Conservation (phyloP, 2,329 filamentous ascomycete species). For the Kalmusia sp. region DNA sequence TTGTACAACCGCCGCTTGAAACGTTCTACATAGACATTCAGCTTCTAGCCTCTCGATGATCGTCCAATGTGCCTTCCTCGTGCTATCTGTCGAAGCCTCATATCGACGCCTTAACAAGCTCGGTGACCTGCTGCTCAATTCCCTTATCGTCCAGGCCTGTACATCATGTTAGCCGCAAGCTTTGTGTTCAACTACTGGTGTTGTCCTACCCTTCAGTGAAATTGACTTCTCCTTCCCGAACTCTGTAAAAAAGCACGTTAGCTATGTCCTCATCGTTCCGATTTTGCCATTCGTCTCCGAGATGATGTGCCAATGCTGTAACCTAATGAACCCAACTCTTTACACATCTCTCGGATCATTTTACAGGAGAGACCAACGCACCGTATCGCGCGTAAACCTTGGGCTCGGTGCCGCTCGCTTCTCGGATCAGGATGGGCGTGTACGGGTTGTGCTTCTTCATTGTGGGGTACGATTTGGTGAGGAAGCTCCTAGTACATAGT, state of each 20-base stretch:
- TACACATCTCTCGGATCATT: background rate
- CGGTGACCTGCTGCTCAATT: constrained; percentile 72
- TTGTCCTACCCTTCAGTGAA: constrained; percentile 62
- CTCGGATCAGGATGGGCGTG: constrained; percentile 92
- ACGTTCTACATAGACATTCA: constrained; percentile 1
- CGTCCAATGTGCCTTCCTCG: background rate
- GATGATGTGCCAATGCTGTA: background rate
- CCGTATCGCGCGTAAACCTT: constrained; percentile 93
- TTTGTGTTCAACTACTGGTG: background rate
- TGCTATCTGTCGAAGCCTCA: constrained; percentile 11
- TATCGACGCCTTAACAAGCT: constrained; percentile 61
- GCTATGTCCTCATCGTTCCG: constrained; percentile 6
- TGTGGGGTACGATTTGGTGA: constrained; percentile 89
- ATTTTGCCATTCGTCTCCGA: too few relatives aligned
- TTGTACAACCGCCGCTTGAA: constrained; percentile 20
- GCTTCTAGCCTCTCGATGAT: constrained; percentile 10
- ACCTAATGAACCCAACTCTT: background rate
- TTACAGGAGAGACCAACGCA: constrained; percentile 54
- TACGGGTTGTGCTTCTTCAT: constrained; percentile 99
- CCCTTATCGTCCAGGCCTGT: constrained; percentile 72
- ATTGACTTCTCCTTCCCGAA: constrained; percentile 73
- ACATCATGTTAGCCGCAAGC: constrained; percentile 4
- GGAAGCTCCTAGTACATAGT: constrained; percentile 73
- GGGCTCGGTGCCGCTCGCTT: constrained; percentile 84
- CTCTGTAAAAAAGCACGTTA: constrained; percentile 51